Percentiles rank a stretch among this genome's conserved stretches.
phyloP scores from a whole-genome alignment of 23 red algal species.

The Gracilaria gracilis region DNA sequence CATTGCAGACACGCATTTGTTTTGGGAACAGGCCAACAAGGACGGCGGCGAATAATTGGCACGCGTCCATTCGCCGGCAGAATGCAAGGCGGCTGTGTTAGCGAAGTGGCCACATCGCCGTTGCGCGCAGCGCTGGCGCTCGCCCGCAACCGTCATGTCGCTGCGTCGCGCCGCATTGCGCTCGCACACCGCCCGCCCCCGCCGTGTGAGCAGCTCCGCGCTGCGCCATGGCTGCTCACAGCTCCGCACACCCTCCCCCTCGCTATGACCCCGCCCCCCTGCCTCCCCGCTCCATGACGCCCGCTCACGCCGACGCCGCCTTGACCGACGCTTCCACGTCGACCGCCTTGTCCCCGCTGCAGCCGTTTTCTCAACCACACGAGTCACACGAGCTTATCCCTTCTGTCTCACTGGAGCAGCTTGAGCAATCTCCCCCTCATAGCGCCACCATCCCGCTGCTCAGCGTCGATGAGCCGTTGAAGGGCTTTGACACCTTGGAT shows the following conservation, averaged over 20 bases:
- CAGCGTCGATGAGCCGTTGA: slow-evolving; percentile 20
- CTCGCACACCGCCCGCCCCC: too few relatives aligned
- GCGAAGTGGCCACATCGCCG: too few relatives aligned
- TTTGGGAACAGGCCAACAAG: too few relatives aligned
- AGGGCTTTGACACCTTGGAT: slow-evolving; percentile 78
- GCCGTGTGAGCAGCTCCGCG: slow-evolving; percentile 19
- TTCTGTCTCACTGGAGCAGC: neutral
- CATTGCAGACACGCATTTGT: too few relatives aligned
- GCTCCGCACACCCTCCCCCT: neutral
- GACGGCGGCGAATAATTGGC: too few relatives aligned
- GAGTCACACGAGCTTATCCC: neutral
- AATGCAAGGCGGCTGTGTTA: too few relatives aligned
- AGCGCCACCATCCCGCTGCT: neutral
- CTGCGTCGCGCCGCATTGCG: neutral
- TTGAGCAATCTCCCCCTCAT: neutral
- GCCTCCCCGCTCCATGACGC: slow-evolving; percentile 2
- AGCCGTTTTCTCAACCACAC: neutral
- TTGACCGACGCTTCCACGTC: neutral
- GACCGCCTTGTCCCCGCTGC: neutral
- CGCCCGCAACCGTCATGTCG: neutral
- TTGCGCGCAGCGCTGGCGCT: too few relatives aligned
- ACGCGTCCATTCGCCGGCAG: too few relatives aligned
- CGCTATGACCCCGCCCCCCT: neutral
- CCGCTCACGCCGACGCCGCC: neutral
- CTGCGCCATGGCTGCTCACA: slow-evolving; percentile 26